A percentile compares a stretch with the other conserved stretches of the same genome.
Conservation (phyloP, 139 green algal species). For the Medakamo hakoo region DNA sequence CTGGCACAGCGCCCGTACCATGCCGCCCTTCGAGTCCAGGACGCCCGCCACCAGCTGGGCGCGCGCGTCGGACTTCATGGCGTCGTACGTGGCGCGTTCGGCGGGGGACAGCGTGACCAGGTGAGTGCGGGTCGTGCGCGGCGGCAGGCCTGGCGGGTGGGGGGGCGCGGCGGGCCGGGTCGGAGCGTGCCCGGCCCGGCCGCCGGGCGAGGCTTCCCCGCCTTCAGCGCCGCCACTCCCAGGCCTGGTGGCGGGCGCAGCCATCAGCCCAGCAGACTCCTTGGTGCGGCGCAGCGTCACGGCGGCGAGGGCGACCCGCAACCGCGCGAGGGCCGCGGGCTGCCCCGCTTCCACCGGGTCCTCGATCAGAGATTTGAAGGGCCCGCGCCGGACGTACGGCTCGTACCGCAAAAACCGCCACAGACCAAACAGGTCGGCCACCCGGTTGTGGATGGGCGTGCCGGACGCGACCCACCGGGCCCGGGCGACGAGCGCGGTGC, state of each 20-base stretch:
- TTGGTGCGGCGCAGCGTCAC: slow-evolving; percentile 73
- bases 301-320: slow-evolving; percentile 15
- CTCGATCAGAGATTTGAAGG: slow-evolving; percentile 45
- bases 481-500: slow-evolving; percentile 19
- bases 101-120: slow-evolving; percentile 14
- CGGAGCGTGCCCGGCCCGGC: too few species aligned
- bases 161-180: too few species aligned
- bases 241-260: too few species aligned
- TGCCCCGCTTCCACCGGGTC: slow-evolving; percentile 7
- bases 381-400: slow-evolving; percentile 28
- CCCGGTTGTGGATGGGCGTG: slow-evolving; percentile 85
- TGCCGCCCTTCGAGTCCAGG: slow-evolving; percentile 56
- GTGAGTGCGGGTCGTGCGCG: not conserved
- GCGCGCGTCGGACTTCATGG: slow-evolving; percentile 21
- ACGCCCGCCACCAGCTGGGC: slow-evolving; percentile 9
- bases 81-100: slow-evolving; percentile 41
- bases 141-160: slow-evolving; percentile 10
- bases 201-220: too few species aligned
- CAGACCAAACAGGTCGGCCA: slow-evolving; percentile 81
- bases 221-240: too few species aligned
- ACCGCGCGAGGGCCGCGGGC: slow-evolving; percentile 10
- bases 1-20: slow-evolving; percentile 59
- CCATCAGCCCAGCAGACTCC: too few species aligned
- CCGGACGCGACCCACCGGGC: slow-evolving; percentile 72
- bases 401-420: slow-evolving; percentile 59